phyloP scores from a whole-genome alignment of 164 flowering plant genomes.

The Piper longum region DNA sequence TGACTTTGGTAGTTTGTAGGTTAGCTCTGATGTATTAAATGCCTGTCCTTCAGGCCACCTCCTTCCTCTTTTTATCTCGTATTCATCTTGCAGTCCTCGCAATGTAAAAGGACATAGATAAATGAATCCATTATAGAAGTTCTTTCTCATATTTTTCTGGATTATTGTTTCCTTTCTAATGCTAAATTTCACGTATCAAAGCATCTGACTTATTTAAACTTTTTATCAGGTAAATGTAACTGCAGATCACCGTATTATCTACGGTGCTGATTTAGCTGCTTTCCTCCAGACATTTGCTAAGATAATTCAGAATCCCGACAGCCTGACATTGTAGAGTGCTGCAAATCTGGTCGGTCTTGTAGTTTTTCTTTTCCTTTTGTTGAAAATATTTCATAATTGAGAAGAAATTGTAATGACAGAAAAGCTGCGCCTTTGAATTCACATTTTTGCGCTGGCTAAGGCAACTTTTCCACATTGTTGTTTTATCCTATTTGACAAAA shows the following conservation, averaged over 20 bases:
- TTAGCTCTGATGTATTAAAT: too few species aligned
- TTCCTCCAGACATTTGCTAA: slow-evolving; percentile 84
- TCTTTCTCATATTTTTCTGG: not conserved
- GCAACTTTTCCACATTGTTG: too few species aligned
- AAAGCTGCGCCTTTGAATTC: too few species aligned
- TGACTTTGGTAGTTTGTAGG: too few species aligned
- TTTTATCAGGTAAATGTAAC: slow-evolving; percentile 75
- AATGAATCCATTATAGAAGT: too few species aligned
- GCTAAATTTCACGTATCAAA: not conserved
- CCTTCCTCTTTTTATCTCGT: too few species aligned
- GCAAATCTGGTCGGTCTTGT: not conserved
- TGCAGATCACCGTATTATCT: slow-evolving; percentile 78
- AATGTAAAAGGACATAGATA: too few species aligned
- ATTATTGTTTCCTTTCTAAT: not conserved
- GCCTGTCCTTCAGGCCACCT: too few species aligned
- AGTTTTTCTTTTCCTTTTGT: not conserved
- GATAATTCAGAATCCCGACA: slow-evolving; percentile 75
- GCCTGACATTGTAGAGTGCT: slow-evolving; percentile 51
- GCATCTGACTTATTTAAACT: not conserved
- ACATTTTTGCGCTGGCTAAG: not conserved
- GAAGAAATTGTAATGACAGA: not conserved
- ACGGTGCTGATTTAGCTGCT: slow-evolving; percentile 90
- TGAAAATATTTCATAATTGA: not conserved
- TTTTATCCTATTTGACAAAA: too few species aligned
- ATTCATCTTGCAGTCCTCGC: too few species aligned